Base-by-base conservation (phyloP, 805 yeast species). In the Huiozyma sinensis region DNA sequence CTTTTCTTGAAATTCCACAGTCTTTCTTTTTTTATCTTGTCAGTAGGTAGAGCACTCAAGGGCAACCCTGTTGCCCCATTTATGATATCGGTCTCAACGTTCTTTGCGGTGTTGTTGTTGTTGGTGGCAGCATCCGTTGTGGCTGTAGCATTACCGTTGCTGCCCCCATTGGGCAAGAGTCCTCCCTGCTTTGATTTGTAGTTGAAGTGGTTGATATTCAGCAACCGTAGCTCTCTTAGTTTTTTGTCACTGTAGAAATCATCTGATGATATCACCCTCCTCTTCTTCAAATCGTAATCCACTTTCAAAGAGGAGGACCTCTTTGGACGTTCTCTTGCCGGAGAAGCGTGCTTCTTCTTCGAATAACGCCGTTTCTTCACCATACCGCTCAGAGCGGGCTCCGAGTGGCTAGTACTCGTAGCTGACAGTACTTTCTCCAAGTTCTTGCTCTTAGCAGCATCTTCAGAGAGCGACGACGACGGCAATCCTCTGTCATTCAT, bases 61-160 rank as follows among this genome's bases (percentile, higher is more conserved):
- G 92, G 82, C 36, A 77, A 68, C 2, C 96, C 95, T 0, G 90
- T 81, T 34, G 77, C 76, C 8, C 73, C 71, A 36, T 84, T 78
- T 8, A 65, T 59, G 0, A 82, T 77, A 33, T 69, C 44, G 11
- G 29, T 5, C 7, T 17, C 10, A 6, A 38, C 32, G 29, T 5
- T 27, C 30, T n/a, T 17, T 17, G 24, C 24, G 4, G 24, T 17
- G 4, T 4, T 17, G 24, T 17, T 34, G 12, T 34, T 17, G n/a
- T 9, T 32, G 39, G 30, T 12, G 24, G 36, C 29, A 9, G 40
- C 46, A 33, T 85, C 92, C 17, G 66, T 58, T 30, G 59, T 61
- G 33, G 55, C 52, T 24, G 43, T 45, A 32, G 51, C 44, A 6
- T 49, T 45, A 28, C 61, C 61, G n/a, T 51, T 43, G 24, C 24